These are phyloP conservation scores for Lecanicillium sp. DNA, from an alignment of 2,329 filamentous ascomycete genomes.

Conservation along the genomic window DNA sequence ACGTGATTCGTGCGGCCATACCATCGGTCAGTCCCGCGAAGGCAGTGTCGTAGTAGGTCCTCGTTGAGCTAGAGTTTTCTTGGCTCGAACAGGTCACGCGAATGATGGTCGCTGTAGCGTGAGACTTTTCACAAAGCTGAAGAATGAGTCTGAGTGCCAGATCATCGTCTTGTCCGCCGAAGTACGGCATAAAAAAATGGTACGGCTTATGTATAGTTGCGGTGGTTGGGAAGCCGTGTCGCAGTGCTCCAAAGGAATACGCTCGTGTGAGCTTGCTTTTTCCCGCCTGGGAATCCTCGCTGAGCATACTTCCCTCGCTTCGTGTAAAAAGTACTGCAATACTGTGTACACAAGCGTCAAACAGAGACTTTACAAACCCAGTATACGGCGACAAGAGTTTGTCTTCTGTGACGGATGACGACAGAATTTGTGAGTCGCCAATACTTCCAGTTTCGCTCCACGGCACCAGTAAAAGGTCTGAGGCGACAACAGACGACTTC, in stretches of 20 bases:
- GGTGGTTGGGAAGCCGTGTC: conserved; percentile 46
- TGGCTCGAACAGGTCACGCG: background rate
- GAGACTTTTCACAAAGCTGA: conserved; percentile 72
- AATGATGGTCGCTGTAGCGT: conserved; percentile 70
- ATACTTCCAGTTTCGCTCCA: conserved; percentile 82
- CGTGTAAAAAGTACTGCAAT: conserved; percentile 71
- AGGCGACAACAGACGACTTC: conserved; percentile 60
- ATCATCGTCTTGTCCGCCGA: conserved; percentile 76
- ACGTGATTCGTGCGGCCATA: conserved; percentile 12
- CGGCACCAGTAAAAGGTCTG: conserved; percentile 74
- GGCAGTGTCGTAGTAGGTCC: conserved; percentile 7
- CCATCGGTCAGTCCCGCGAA: conserved; percentile 8
- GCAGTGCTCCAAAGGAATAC: conserved; percentile 49
- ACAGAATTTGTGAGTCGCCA: conserved; percentile 50
- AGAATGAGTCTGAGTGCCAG: conserved; percentile 73
- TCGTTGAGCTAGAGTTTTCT: conserved; percentile 1
- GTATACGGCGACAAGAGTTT: conserved; percentile 50
- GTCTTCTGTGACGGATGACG: conserved; percentile 21
- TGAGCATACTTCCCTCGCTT: conserved; percentile 25
- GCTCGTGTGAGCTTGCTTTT: conserved; percentile 37
- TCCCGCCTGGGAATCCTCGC: conserved; percentile 38
- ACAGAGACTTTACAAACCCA: conserved; percentile 61
- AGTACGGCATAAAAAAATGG: conserved; percentile 80
- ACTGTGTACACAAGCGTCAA: conserved; percentile 57
- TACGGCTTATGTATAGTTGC: conserved; percentile 63